These are phyloP conservation scores for Trifolium dubium DNA, from an alignment of 306 rosid genomes.

Conservation along the genomic window DNA sequence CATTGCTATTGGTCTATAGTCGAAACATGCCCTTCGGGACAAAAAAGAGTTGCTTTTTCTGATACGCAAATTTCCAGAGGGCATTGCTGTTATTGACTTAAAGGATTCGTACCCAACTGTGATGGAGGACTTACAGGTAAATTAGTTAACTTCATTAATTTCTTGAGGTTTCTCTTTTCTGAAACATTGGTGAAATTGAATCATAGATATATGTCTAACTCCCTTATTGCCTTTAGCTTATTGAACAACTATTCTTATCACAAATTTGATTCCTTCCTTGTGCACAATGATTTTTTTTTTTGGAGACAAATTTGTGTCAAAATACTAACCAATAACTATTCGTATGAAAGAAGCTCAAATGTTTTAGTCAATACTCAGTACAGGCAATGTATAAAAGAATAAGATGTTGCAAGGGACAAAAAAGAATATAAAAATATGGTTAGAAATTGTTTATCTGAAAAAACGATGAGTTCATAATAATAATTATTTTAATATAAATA, in stretches of 20 bases:
- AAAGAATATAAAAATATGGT: background rate
- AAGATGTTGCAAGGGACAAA: background rate
- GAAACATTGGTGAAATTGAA: slow-evolving; percentile 10
- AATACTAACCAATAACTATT: background rate
- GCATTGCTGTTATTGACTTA: slow-evolving; percentile 76
- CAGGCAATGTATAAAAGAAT: background rate
- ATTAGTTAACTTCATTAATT: slow-evolving; percentile 11
- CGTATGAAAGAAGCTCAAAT: slow-evolving; percentile 8
- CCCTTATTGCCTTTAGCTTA: background rate
- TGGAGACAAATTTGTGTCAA: background rate
- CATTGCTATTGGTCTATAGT: slow-evolving; percentile 58
- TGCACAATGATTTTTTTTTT: slow-evolving; percentile 9
- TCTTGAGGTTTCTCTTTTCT: slow-evolving; percentile 5
- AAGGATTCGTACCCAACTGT: slow-evolving; percentile 53
- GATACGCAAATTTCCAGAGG: slow-evolving; percentile 83
- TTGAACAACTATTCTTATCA: background rate
- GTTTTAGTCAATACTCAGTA: background rate
- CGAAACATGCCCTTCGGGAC: slow-evolving; percentile 81
- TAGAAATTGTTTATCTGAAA: background rate
- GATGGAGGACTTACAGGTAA: slow-evolving; percentile 89
- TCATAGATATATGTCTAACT: background rate
- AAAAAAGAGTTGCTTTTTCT: slow-evolving; percentile 72
- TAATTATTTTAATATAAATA: background rate
- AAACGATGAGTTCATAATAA: background rate
- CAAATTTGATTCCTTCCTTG: background rate